Percentiles rank a stretch among this genome's conserved stretches.
Evolutionary conservation across 176 grass and related monocot genomes (phyloP).

Genomic region (Oryza glumipatula): DNA sequence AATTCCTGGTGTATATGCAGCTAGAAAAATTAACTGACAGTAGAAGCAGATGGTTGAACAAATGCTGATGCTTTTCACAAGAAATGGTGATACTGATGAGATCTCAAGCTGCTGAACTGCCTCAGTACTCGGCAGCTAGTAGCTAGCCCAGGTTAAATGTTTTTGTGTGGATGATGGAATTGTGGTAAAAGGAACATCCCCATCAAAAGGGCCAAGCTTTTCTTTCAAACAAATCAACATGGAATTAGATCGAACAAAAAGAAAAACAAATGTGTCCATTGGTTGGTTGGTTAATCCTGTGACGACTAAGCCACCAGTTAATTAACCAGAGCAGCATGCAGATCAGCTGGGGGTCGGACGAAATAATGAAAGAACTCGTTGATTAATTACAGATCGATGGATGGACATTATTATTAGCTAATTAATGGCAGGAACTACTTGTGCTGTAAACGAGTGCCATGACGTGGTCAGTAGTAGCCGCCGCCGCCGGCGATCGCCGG

Average conservation of each 20-base stretch:
- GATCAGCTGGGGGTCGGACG: background rate
- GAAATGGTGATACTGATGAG: background rate
- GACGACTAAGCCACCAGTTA: conserved; percentile 1
- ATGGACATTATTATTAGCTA: background rate
- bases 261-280: background rate
- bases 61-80: background rate
- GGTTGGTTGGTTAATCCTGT: background rate
- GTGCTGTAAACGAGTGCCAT: conserved; percentile 75
- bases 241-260: background rate
- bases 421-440: conserved; percentile 32
- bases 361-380: conserved; percentile 10
- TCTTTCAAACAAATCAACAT: background rate
- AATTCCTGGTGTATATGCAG: background rate
- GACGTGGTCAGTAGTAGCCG: conserved; percentile 56
- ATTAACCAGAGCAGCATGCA: background rate
- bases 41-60: background rate
- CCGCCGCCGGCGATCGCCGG: background rate
- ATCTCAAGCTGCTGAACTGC: background rate
- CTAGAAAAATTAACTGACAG: background rate
- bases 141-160: background rate
- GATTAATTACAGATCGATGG: conserved; percentile 32
- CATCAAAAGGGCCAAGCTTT: background rate
- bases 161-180: background rate
- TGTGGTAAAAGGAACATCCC: background rate
- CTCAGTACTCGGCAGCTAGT: background rate